Conservation (phyloP, 2,329 filamentous ascomycete species). For the Sporothrix pallida region DNA sequence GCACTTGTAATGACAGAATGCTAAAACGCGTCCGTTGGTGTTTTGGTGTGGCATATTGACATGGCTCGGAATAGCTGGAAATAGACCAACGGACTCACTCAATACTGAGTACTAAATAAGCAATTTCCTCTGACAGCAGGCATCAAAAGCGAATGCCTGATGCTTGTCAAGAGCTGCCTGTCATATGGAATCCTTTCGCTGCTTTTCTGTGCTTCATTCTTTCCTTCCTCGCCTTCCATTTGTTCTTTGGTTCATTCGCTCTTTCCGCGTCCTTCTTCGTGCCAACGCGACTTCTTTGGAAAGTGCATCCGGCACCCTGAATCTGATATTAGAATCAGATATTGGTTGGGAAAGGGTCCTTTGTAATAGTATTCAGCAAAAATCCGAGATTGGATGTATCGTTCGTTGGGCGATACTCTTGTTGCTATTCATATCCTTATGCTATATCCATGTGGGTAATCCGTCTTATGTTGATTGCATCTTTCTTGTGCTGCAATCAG, state of each 20-base stretch:
- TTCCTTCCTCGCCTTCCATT: constrained; percentile 1
- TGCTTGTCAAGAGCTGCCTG: background rate
- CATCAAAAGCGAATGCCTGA: constrained; percentile 7
- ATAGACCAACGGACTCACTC: background rate
- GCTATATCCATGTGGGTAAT: background rate
- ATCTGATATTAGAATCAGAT: background rate
- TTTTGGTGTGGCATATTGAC: background rate
- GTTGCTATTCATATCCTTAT: background rate
- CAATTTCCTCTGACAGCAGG: background rate
- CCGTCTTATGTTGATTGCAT: background rate
- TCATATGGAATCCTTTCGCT: background rate
- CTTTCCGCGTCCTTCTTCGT: constrained; percentile 5
- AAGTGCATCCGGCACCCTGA: background rate
- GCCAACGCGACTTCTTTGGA: constrained; percentile 4
- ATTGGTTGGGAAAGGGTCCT: constrained; percentile 1
- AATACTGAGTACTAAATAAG: too few species aligned
- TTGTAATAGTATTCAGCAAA: background rate
- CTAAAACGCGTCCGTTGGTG: background rate
- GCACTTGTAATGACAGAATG: too few species aligned
- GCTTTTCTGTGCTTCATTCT: background rate
- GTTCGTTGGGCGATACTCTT: background rate
- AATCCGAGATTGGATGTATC: constrained; percentile 16
- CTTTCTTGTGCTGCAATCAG: background rate
- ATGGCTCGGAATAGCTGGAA: constrained; percentile 15
- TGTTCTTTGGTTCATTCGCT: background rate